phyloP scores from a whole-genome alignment of 1,284 basidiomycete species.

The Kalmanozyma brasiliensis region DNA sequence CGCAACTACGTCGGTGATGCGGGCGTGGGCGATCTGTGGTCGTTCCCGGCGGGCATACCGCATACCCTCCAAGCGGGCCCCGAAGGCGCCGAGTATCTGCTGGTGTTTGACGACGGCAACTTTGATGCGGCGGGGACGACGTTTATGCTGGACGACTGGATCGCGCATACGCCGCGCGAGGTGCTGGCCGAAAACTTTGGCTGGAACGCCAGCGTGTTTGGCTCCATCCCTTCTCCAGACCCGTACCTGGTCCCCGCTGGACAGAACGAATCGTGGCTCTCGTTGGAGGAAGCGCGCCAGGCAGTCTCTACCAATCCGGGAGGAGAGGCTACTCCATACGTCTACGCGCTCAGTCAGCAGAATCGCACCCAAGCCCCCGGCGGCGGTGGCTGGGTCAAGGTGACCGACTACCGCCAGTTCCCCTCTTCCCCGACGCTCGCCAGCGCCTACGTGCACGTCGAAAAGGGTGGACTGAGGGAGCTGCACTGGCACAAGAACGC shows the following conservation, averaged over 20 bases:
- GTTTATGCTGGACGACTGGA: conserved; percentile 59
- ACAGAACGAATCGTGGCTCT: conserved; percentile 18
- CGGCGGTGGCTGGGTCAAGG: conserved; percentile 26
- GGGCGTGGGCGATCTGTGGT: conserved; percentile 43
- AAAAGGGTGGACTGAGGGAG: conserved; percentile 76
- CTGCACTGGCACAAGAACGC: conserved; percentile 77
- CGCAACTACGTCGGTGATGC: conserved; percentile 72
- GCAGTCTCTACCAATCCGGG: conserved; percentile 7
- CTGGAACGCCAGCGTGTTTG: conserved; percentile 72
- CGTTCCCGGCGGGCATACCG: conserved; percentile 67
- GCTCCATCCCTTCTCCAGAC: conserved; percentile 49
- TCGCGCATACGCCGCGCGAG: conserved; percentile 74
- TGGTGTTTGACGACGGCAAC: conserved; percentile 70
- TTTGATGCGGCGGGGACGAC: conserved; percentile 9
- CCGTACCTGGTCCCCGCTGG: conserved; percentile 70
- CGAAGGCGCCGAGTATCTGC: conserved; percentile 76
- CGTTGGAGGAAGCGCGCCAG: conserved; percentile 7
- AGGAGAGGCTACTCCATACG: conserved; percentile 15
- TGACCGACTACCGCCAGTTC: conserved; percentile 20
- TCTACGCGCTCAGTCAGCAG: conserved; percentile 68
- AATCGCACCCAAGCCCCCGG: conserved; percentile 75
- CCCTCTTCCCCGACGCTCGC: conserved; percentile 74
- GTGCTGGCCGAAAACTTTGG: conserved; percentile 80
- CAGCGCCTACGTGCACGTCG: conserved; percentile 76
- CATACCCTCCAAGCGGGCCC: conserved; percentile 76